Base-by-base conservation (phyloP, 2,329 filamentous ascomycete species). In the Plenodomus lindquistii region DNA sequence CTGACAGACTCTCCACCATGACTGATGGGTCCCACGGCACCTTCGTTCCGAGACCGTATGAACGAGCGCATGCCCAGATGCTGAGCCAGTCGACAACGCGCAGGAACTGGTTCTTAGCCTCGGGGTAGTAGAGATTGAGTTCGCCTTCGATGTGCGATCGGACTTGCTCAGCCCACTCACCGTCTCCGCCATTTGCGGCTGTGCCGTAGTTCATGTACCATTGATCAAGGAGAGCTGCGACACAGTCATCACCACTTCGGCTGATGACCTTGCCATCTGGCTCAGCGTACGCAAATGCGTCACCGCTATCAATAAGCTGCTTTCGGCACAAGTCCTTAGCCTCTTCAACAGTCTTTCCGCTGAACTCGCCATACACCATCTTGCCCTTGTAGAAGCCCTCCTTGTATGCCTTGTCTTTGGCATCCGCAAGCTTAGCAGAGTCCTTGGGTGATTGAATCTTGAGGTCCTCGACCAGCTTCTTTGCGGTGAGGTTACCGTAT, bases 361-460 rank as follows among this genome's bases (percentile, higher is more conserved):
- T 88, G 76, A 89, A 96, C 22, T 96, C 89, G 48, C 94, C 94
- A 52, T 90, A 82, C 55, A 91, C 79, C 85, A 99, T 89, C 48
- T 82, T 87, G 59, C 94, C 94, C 76, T 96, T 91, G 79, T 99
- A 99, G 79, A 90, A 97, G 15, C 92, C 94, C 69, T 97, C 92
- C 75, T 94, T 96, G 81, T 99, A 99, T 0, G 94, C 92, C 58
- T 95, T 78, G 60, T 97, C 93, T 77, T 99, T 99, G 38, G 94
- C 94, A 73, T 97, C 88, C 38, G 89, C 88, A 39, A 99, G 85
- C 74, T 92, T 88, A 70, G 89, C 94, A 29, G 86, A 83, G 69
- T 99, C 94, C 75, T 99, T 99, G 54, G 94, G 93, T 11, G 93
- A 97, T 57, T 90, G 87, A 69, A 99, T 99, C 81, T 97, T 97